phyloP scores from a whole-genome alignment of 805 yeast genomes.

The Saccharomyces jurei region DNA sequence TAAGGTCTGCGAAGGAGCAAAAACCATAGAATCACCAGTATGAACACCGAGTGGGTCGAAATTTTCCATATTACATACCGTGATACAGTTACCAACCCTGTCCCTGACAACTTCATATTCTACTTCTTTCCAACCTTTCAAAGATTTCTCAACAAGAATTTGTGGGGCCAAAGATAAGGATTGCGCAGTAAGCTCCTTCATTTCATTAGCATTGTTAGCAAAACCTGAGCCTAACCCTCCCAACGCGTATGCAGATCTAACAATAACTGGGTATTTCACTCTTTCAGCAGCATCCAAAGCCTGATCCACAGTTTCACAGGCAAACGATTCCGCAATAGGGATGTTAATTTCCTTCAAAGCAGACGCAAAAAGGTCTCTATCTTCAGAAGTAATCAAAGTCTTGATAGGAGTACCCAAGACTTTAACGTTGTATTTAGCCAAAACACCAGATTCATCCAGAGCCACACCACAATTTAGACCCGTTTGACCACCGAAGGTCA shows the following conservation, averaged over 20 bases:
- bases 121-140: slow-evolving; percentile 98
- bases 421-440: slow-evolving; percentile 82
- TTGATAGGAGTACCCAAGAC: slow-evolving; percentile 96
- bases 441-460: slow-evolving; percentile 88
- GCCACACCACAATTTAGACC: slow-evolving; percentile 94
- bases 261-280: slow-evolving; percentile 93
- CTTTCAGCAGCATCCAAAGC: slow-evolving; percentile 82
- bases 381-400: slow-evolving; percentile 94
- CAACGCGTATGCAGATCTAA: slow-evolving; percentile 92
- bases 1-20: slow-evolving; percentile 96
- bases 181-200: slow-evolving; percentile 80
- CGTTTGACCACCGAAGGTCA: slow-evolving; percentile 98
- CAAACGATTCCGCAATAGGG: slow-evolving; percentile 94
- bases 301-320: slow-evolving; percentile 88
- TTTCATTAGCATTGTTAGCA: slow-evolving; percentile 75
- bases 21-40: slow-evolving; percentile 98
- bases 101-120: slow-evolving; percentile 98
- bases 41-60: slow-evolving; percentile 97
- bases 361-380: slow-evolving; percentile 90
- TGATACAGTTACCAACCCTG: slow-evolving; percentile 91
- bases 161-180: slow-evolving; percentile 88
- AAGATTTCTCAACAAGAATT: slow-evolving; percentile 89
- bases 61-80: slow-evolving; percentile 98
- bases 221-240: slow-evolving; percentile 98
- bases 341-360: slow-evolving; percentile 92